phyloP scores from a whole-genome alignment of 2,329 filamentous ascomycete genomes.

The Exophiala sideris region DNA sequence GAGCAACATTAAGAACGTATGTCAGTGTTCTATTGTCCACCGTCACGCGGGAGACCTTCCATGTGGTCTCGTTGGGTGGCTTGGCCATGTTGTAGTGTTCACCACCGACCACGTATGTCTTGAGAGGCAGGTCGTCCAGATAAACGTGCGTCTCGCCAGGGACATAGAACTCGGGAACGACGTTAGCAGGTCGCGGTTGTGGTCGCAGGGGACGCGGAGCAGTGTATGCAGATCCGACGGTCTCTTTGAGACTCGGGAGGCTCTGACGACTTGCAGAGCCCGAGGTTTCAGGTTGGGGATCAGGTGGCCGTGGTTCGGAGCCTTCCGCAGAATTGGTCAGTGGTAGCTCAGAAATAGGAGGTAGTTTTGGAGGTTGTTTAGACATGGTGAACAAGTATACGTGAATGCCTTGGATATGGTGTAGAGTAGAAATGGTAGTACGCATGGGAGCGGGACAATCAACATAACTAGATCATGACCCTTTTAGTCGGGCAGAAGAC shows the following conservation, averaged over 20 bases:
- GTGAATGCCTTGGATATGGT: too few species aligned
- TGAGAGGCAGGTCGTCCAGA: slow-evolving; percentile 18
- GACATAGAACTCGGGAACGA: slow-evolving; percentile 12
- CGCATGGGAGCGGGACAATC: too few species aligned
- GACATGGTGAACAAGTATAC: neutral
- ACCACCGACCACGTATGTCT: slow-evolving; percentile 18
- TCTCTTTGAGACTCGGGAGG: slow-evolving; percentile 15
- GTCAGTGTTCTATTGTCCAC: slow-evolving; percentile 72
- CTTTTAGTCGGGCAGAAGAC: too few species aligned
- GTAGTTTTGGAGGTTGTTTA: too few species aligned
- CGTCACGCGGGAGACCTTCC: slow-evolving; percentile 57
- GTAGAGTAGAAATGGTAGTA: too few species aligned
- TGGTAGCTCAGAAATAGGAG: too few species aligned
- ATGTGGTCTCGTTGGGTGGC: slow-evolving; percentile 54
- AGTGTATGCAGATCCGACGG: slow-evolving; percentile 7
- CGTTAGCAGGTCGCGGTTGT: slow-evolving; percentile 1
- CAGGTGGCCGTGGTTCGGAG: neutral
- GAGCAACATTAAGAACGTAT: slow-evolving; percentile 81
- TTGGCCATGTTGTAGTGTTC: slow-evolving; percentile 47
- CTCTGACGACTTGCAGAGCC: neutral
- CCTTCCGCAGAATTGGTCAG: neutral
- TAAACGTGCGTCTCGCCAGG: slow-evolving; percentile 18
- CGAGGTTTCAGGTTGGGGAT: neutral
- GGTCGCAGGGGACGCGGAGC: slow-evolving; percentile 11
- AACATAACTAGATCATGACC: too few species aligned